Evolutionary conservation across 2,329 filamentous ascomycete genomes (phyloP).

Genomic region (Aspergillus sp.): DNA sequence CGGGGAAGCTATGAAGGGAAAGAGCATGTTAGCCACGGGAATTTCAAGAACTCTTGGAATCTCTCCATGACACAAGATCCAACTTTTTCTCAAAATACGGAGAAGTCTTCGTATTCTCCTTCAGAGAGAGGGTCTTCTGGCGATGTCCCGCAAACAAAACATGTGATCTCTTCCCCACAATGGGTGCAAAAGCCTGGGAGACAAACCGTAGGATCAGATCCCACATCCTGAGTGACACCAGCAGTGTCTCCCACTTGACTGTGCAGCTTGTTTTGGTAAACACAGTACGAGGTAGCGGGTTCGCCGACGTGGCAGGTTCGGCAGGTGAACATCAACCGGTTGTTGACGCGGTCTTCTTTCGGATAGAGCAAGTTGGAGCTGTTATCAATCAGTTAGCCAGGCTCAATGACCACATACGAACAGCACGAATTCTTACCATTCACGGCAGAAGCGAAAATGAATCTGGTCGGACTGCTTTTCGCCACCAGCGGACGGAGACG

Average conservation of each 20-base stretch:
- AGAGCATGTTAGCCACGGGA: slow-evolving; percentile 28
- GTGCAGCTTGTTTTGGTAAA: slow-evolving; percentile 92
- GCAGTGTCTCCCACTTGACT: slow-evolving; percentile 91
- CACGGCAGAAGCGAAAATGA: slow-evolving; percentile 95
- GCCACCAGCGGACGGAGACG: slow-evolving; percentile 35
- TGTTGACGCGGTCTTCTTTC: slow-evolving; percentile 81
- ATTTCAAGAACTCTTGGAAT: slow-evolving; percentile 8
- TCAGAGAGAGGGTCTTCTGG: slow-evolving; percentile 10
- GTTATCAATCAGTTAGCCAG: slow-evolving; percentile 16
- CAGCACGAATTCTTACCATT: slow-evolving; percentile 70
- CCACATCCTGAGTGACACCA: slow-evolving; percentile 95
- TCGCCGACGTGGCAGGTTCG: slow-evolving; percentile 92
- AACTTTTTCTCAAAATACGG: slow-evolving; percentile 3
- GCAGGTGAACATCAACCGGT: slow-evolving; percentile 89
- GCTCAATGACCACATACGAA: too few relatives aligned
- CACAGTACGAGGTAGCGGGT: slow-evolving; percentile 78
- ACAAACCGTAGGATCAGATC: slow-evolving; percentile 98
- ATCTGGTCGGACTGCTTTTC: slow-evolving; percentile 63
- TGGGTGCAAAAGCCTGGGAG: slow-evolving; percentile 51
- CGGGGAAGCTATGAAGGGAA: slow-evolving; percentile 67
- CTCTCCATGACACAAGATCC: slow-evolving; percentile 5
- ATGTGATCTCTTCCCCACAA: slow-evolving; percentile 55
- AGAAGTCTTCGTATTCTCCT: slow-evolving; percentile 12
- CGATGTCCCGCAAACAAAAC: slow-evolving; percentile 46
- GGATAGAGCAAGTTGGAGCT: slow-evolving; percentile 97